Base-by-base conservation (phyloP, 2,329 filamentous ascomycete genomes). In the Stemphylium lycopersici region DNA sequence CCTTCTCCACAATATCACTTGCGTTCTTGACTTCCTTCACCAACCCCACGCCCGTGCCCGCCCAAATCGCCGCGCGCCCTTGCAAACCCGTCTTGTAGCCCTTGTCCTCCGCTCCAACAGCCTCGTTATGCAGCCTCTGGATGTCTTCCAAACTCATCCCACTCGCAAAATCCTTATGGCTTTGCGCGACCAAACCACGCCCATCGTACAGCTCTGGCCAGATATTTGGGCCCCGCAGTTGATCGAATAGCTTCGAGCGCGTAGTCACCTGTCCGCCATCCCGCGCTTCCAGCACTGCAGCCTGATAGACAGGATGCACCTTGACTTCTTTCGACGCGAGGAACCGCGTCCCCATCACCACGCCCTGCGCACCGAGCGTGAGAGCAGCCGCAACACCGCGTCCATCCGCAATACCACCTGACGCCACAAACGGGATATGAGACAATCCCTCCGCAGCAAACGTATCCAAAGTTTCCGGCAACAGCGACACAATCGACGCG, bases 311-410 rank as follows among this genome's bases (percentile, higher is more conserved):
- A 3, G 76, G 66, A 37, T 77, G 73, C 2, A 82, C 73, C 15
- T 69, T 67, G 2, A 79, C 77, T 63, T 85, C 83, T 0, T 70
- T 68, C 3, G 76, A 68, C 1, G 84, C 84, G 0, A 90, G 78
- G 57, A 88, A 88, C 4, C 86, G 79, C 0, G 87, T 90, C 0
- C 88, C 88, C 79, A 90, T 81, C 0, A 80, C 84, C 0, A 81
- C 80, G 0, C 84, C 87, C 4, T 70, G 55, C 0, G 77, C 78
- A 0, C 84, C 85, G 10, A 88, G 69, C 1, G 79, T 76, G 57
- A 88, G 59, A 3, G 82, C 82, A 7, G 84, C 84, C 3, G 83
- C 84, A 2, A 83, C 82, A 0, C 84, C 84, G 18, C 83, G 77
- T 0, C 82, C 85, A 57, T 87, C 82, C 6, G 79, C 79, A 46